Percentiles rank a stretch among this genome's conserved stretches.
These are phyloP conservation scores for Bisporella sp. DNA, from an alignment of 2,329 filamentous ascomycete genomes.

Conservation along the genomic window DNA sequence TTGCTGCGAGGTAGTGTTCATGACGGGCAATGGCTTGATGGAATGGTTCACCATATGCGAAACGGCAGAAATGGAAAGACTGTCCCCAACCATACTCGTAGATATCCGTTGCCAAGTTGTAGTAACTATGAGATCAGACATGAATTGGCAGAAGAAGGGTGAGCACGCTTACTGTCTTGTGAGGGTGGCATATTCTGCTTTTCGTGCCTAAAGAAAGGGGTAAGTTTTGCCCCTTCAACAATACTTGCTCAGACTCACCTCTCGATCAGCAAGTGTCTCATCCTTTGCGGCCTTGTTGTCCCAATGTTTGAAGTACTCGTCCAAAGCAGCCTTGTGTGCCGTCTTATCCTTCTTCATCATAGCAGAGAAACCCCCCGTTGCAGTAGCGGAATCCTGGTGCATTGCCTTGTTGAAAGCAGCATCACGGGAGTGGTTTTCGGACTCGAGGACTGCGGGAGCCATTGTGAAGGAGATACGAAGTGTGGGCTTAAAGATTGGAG, in stretches of 20 bases:
- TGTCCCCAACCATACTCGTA: constrained; percentile 97
- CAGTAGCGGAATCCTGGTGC: constrained; percentile 63
- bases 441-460: constrained; percentile 6
- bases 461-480: background rate
- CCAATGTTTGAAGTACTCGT: constrained; percentile 97
- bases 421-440: constrained; percentile 79
- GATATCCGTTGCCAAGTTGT: constrained; percentile 91
- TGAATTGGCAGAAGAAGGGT: background rate
- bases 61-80: constrained; percentile 97
- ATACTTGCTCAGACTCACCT: constrained; percentile 43
- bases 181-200: constrained; percentile 75
- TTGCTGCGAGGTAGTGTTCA: constrained; percentile 93
- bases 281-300: constrained; percentile 72
- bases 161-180: constrained; percentile 70
- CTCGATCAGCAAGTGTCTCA: constrained; percentile 77
- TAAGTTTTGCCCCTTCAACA: background rate
- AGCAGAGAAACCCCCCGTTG: constrained; percentile 66
- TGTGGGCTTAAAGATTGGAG: background rate
- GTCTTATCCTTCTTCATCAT: constrained; percentile 76
- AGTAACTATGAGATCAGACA: constrained; percentile 55
- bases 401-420: constrained; percentile 83
- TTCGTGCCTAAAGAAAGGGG: constrained; percentile 2
- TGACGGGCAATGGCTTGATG: constrained; percentile 88
- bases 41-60: constrained; percentile 80
- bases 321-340: constrained; percentile 73